Conservation (phyloP, 371 early-diverging fungal species). For the Mortierella sp. region DNA sequence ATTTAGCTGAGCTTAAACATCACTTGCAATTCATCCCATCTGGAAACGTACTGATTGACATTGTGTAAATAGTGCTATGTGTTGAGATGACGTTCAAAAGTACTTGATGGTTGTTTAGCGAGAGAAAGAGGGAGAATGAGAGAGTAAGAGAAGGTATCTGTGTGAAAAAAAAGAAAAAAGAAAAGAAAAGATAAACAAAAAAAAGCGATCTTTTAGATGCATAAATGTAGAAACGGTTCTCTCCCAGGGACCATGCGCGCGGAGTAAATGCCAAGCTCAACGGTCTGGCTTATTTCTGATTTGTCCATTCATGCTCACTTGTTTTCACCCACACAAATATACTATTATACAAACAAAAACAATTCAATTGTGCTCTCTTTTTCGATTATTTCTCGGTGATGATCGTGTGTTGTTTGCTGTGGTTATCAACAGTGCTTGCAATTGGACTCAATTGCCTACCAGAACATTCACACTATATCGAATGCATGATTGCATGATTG, state of each 20-base stretch:
- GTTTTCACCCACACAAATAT: not conserved
- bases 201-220: not conserved
- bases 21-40: not conserved
- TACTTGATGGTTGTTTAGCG: not conserved
- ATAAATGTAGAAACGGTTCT: not conserved
- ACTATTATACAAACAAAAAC: not conserved
- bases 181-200: not conserved
- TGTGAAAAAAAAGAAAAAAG: not conserved
- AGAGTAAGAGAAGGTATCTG: not conserved
- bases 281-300: too few relatives aligned
- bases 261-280: too few relatives aligned
- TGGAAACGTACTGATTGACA: conserved; percentile 18
- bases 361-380: not conserved
- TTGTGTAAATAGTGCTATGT: conserved; percentile 5
- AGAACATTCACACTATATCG: too few relatives aligned
- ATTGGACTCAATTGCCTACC: too few relatives aligned
- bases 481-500: too few relatives aligned
- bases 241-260: not conserved
- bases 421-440: too few relatives aligned
- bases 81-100: not conserved
- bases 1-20: not conserved
- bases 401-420: conserved; percentile 4
- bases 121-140: not conserved
- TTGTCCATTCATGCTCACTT: not conserved
- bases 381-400: not conserved